Conservation (phyloP, 768 basidiomycete species). For the Psilocybe cubensis region DNA sequence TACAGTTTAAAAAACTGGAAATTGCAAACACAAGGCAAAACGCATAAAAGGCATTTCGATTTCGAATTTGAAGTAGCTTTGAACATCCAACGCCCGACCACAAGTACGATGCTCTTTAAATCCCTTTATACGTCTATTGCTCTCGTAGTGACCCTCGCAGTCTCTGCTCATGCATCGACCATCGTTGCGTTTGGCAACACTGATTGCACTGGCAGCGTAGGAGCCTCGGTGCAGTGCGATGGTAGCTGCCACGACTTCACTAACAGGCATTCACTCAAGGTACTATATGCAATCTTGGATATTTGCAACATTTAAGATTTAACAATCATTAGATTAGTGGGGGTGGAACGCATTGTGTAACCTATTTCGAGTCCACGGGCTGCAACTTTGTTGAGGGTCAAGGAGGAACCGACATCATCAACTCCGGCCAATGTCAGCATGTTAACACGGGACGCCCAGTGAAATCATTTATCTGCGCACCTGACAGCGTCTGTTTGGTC, state of each 20-base stretch:
- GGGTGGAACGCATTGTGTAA: conserved; percentile 8
- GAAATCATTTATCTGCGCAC: conserved; percentile 6
- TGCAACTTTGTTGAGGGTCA: conserved; percentile 2
- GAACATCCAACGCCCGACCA: background rate
- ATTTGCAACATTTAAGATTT: background rate
- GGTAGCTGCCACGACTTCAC: conserved; percentile 14
- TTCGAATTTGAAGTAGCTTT: background rate
- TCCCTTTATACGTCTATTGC: background rate
- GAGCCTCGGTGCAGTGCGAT: conserved; percentile 9
- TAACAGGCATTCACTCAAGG: conserved; percentile 11
- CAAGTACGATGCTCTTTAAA: background rate
- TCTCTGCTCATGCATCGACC: conserved; percentile 1
- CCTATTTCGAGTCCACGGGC: conserved; percentile 2
- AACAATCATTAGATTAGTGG: background rate
- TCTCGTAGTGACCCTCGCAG: background rate
- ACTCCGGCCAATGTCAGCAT: background rate
- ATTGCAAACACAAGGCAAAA: too few species aligned
- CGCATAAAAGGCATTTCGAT: background rate
- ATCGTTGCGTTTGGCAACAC: conserved; percentile 12
- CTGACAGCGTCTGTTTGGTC: background rate
- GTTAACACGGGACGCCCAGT: conserved; percentile 16
- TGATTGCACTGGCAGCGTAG: conserved; percentile 4
- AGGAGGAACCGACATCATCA: conserved; percentile 3
- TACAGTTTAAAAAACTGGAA: background rate
- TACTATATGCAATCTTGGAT: background rate